phyloP scores from a whole-genome alignment of 1,284 basidiomycete species.

The Schizophyllum amplum region DNA sequence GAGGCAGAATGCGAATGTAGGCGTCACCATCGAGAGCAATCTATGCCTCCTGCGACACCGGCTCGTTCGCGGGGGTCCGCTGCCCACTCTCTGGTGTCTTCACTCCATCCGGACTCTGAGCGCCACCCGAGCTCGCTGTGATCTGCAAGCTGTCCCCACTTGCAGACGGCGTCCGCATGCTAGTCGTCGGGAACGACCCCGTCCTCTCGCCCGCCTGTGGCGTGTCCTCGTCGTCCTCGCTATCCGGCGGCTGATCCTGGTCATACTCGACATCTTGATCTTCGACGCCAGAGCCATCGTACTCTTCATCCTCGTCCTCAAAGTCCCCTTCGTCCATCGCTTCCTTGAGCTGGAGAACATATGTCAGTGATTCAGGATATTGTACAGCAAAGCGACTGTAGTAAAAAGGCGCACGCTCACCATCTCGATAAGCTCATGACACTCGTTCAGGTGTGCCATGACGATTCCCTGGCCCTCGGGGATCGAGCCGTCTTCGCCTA shows the following conservation, averaged over 20 bases:
- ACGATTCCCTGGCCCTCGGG: slow-evolving; percentile 97
- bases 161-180: not conserved
- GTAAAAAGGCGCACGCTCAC: slow-evolving; percentile 29
- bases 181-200: not conserved
- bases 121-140: too few relatives aligned
- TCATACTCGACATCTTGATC: slow-evolving; percentile 26
- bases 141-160: too few relatives aligned
- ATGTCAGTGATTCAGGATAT: too few relatives aligned
- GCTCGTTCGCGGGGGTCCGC: not conserved
- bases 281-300: slow-evolving; percentile 36
- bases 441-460: slow-evolving; percentile 93
- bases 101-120: too few relatives aligned
- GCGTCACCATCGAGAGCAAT: not conserved
- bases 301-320: slow-evolving; percentile 45
- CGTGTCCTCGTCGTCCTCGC: not conserved
- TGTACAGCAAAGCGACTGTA: not conserved
- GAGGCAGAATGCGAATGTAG: too few relatives aligned
- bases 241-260: not conserved
- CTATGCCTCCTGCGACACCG: not conserved
- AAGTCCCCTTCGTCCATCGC: slow-evolving; percentile 66
- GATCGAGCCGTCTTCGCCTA: slow-evolving; percentile 74
- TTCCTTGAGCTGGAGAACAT: slow-evolving; percentile 56
- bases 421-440: slow-evolving; percentile 93
- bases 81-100: not conserved
- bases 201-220: not conserved